Evolutionary conservation across 1,284 basidiomycete species (phyloP), one percentile per base, ranked within the genome.

Genomic region (Abortiporus biennis): DNA sequence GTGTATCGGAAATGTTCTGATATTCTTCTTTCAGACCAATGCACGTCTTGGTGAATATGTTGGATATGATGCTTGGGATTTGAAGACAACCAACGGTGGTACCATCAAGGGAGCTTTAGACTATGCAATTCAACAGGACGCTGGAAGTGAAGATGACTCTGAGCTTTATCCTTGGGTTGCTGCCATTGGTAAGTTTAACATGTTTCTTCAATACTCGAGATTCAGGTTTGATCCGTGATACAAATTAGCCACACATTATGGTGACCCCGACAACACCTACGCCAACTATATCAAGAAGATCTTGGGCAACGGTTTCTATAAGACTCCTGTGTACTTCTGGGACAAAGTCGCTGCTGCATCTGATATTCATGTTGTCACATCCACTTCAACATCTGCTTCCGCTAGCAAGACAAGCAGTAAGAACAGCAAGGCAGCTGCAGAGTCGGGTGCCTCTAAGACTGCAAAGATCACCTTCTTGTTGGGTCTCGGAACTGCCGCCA

Each of bases 51-150:
- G 64, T 15, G 56, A 61, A 31, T 76, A 75, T 51, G 40, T 67
- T 20, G 65, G 64, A 22, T 62, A 66, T 22, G 54, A 59, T 36
- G 61, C 65, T 20, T 82, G 77, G 74, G 66, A 71, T 39, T 58
- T 63, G 36, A 71, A 64, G 19, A 72, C 76, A 13, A 58, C 51
- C 8, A 52, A 58, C 11, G 74, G 74, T 16, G 65, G 68, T 0
- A 79, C 68, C 13, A 80, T 83, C 57, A 64, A 79, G 54, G 65
- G 61, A 20, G 78, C 78, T 6, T 61, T 78, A 43, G 72, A 81
- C 57, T 80, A 66, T 48, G 66, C 74, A 5, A 72, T 82, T 64
- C 64, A 59, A 48, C 67, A 47, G 12, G 4, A 15, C 13, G 24
- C 41, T 3, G 41, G 41, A 8, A 25, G 29, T 24, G 41, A 43